Conservation (phyloP, 371 early-diverging fungal species). For the Lichtheimia ramosa region DNA sequence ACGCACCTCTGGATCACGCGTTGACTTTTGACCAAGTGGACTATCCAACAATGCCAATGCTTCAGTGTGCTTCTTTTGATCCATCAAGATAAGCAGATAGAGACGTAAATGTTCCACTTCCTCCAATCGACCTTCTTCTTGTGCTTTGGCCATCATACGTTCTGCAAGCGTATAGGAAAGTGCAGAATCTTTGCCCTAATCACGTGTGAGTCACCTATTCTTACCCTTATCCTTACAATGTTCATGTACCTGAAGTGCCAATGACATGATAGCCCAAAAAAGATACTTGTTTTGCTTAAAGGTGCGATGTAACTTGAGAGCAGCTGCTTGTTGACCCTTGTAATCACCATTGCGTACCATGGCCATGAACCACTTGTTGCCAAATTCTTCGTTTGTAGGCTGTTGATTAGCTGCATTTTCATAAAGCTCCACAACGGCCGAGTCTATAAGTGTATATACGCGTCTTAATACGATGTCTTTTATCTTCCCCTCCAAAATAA, state of each 20-base stretch:
- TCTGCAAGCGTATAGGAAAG: constrained; percentile 77
- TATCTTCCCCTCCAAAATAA: not conserved
- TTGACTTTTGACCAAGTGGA: constrained; percentile 58
- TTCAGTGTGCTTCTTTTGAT: constrained; percentile 61
- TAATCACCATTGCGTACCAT: constrained; percentile 71
- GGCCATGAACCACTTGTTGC: constrained; percentile 84
- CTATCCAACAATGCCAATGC: constrained; percentile 65
- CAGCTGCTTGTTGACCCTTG: constrained; percentile 81
- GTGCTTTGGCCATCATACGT: constrained; percentile 83
- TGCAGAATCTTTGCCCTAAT: constrained; percentile 29
- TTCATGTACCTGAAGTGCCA: constrained; percentile 62
- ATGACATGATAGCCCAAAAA: constrained; percentile 88
- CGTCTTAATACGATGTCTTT: not conserved
- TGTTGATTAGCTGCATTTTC: constrained; percentile 63
- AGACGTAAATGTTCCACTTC: constrained; percentile 67
- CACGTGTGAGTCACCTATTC: constrained; percentile 12
- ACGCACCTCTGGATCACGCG: constrained; percentile 67
- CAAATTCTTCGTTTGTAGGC: constrained; percentile 77
- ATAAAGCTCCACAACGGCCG: constrained; percentile 72
- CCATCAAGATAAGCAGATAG: constrained; percentile 65
- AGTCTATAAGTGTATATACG: constrained; percentile 44
- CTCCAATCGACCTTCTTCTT: constrained; percentile 61
- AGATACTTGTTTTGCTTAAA: constrained; percentile 79
- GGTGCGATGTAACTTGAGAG: constrained; percentile 78
- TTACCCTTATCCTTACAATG: not conserved